phyloP scores from a whole-genome alignment of 495 filamentous ascomycete genomes.

The Glonium stellatum region DNA sequence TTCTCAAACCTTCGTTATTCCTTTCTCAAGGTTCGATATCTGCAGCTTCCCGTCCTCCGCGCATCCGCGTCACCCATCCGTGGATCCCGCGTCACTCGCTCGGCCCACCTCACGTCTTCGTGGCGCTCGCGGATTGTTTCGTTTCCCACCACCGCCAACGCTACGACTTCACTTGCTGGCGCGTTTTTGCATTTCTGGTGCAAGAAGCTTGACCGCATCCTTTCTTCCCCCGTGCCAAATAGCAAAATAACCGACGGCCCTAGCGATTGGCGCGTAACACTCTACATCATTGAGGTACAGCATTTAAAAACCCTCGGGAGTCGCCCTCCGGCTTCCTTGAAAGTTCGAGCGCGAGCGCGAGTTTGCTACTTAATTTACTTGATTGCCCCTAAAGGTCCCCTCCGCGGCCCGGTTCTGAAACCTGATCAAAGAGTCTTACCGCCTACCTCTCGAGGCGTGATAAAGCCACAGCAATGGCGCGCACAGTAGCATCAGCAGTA shows the following conservation, averaged over 20 bases:
- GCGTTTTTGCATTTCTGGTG: background rate
- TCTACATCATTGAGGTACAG: background rate
- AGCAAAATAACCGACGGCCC: background rate
- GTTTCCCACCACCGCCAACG: background rate
- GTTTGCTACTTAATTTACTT: no score
- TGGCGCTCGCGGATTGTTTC: constrained; percentile 4
- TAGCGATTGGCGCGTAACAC: background rate
- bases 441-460: background rate
- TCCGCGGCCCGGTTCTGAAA: background rate
- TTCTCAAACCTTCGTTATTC: background rate
- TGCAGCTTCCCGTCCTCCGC: background rate
- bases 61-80: background rate
- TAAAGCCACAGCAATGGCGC: constrained; percentile 20
- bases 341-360: no score
- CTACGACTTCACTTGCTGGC: background rate
- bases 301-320: background rate
- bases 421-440: background rate
- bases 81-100: constrained; percentile 1
- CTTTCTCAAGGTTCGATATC: background rate
- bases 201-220: background rate
- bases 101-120: constrained; percentile 1
- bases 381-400: background rate
- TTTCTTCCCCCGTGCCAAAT: background rate
- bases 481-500: constrained; percentile 27
- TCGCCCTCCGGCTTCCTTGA: background rate